Evolutionary conservation across 768 basidiomycete species (phyloP), one percentile per base, ranked within the genome.

Genomic region (Daedaleopsis sinensis): DNA sequence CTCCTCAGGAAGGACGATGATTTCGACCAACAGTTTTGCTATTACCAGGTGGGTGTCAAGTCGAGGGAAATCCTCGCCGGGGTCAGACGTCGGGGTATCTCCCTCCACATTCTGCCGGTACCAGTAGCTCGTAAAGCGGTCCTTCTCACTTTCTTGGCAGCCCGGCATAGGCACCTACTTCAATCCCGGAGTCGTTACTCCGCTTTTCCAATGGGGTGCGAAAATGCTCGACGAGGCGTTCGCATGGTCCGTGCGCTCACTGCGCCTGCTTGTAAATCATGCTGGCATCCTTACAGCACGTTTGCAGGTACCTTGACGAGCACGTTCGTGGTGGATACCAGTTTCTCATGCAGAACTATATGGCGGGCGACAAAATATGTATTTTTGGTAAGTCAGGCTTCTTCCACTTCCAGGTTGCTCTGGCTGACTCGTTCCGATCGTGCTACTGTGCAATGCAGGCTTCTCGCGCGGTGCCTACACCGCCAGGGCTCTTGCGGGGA

Each of bases 291-390:
- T 24, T 2, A 37, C 24, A n/a, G 35, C 54, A 19, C 10, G 38
- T n/a, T 32, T 23, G 21, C 49, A 89, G 88, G 84, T 91, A 88
- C 67, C 76, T 92, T 44, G 85, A 86, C 55, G 80, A 69, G 1
- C 90, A 92, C 73, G 87, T 92, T 23, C 82, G 86, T 74, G 87
- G 82, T 10, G 92, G 92, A 0, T 94, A 93, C 72, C 77, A 75
- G 62, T 93, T 87, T 71, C 74, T 93, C 55, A 92, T 93, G 91
- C 80, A 88, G 62, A 92, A 89, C 67, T 91, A 88, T 69, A 78
- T 76, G n/a, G 66, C 74, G 0, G 92, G 91, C 1, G 90, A 91
- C 70, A 90, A 81, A 71, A 83, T 93, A 36, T 91, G 86, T 67
- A 72, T 92, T 21, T 91, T 91, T 59, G 90, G 88, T 86, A 57